Evolutionary conservation across 1,284 basidiomycete species (phyloP).

Genomic region (Rhizoctonia solani): DNA sequence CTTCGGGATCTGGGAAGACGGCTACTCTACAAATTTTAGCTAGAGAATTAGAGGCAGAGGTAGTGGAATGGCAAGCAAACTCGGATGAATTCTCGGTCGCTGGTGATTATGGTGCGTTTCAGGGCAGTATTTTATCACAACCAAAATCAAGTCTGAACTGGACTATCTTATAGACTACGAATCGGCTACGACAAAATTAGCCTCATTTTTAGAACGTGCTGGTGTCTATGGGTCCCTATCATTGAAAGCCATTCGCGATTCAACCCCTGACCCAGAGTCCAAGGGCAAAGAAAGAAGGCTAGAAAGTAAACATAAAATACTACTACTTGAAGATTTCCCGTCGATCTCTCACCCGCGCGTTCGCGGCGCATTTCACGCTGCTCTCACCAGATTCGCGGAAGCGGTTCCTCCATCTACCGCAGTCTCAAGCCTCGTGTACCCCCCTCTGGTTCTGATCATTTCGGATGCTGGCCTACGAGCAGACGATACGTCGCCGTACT

Average conservation of each 20-base stretch:
- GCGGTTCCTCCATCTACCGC: constrained; percentile 47
- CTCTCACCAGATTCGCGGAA: constrained; percentile 62
- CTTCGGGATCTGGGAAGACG: constrained; percentile 90
- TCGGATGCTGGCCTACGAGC: constrained; percentile 77
- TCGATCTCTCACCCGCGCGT: constrained; percentile 82
- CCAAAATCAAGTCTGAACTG: constrained; percentile 5
- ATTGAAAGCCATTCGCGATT: constrained; percentile 37
- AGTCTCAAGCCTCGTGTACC: background rate
- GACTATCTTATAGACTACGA: constrained; percentile 54
- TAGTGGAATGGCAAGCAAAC: constrained; percentile 84
- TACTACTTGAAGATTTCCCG: constrained; percentile 91
- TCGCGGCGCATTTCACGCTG: constrained; percentile 73
- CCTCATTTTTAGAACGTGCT: constrained; percentile 76
- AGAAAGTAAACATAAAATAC: constrained; percentile 54
- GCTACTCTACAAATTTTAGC: constrained; percentile 79
- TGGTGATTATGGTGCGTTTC: constrained; percentile 42
- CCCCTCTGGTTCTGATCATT: constrained; percentile 82
- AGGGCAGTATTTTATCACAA: background rate
- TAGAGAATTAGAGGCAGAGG: constrained; percentile 73
- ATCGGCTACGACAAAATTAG: constrained; percentile 71
- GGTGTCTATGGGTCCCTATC: constrained; percentile 66
- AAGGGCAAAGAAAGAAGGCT: background rate
- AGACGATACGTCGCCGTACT: constrained; percentile 54
- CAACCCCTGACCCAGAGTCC: constrained; percentile 41
- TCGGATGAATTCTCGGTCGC: constrained; percentile 51